A percentile compares a stretch with the other conserved stretches of the same genome.
Evolutionary conservation across 768 basidiomycete species (phyloP).

Genomic region (Panaeolus cyanescens): DNA sequence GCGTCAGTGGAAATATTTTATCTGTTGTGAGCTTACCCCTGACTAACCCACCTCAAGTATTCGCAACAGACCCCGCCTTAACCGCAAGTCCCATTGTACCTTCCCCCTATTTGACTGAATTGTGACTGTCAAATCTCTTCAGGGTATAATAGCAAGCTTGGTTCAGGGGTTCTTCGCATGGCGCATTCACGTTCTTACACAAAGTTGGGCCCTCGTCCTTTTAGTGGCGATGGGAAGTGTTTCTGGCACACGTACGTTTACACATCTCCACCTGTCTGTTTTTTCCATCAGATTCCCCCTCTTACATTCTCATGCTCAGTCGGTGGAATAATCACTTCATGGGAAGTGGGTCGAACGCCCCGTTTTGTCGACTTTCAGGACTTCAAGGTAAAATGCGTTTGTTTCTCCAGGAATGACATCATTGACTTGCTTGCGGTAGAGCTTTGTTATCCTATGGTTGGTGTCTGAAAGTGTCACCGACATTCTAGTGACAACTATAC

Average conservation of each 20-base stretch:
- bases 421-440: background rate
- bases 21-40: background rate
- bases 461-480: conserved; percentile 41
- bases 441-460: conserved; percentile 39
- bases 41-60: conserved; percentile 3
- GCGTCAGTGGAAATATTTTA: conserved; percentile 15
- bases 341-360: conserved; percentile 23
- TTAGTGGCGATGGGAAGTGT: conserved; percentile 13
- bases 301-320: conserved; percentile 13
- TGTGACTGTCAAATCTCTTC: background rate
- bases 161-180: conserved; percentile 52
- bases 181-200: conserved; percentile 31
- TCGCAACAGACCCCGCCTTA: conserved; percentile 40
- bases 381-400: conserved; percentile 18
- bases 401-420: background rate
- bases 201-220: conserved; percentile 14
- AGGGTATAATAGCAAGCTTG: conserved; percentile 46
- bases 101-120: background rate
- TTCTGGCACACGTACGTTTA: conserved; percentile 21
- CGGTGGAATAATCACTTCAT: conserved; percentile 26
- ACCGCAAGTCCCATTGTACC: conserved; percentile 30
- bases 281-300: background rate
- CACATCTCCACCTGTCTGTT: background rate
- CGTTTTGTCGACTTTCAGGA: conserved; percentile 27
- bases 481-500: conserved; percentile 40